Conservation (phyloP, 805 yeast genomes). For the Candida anglica region DNA sequence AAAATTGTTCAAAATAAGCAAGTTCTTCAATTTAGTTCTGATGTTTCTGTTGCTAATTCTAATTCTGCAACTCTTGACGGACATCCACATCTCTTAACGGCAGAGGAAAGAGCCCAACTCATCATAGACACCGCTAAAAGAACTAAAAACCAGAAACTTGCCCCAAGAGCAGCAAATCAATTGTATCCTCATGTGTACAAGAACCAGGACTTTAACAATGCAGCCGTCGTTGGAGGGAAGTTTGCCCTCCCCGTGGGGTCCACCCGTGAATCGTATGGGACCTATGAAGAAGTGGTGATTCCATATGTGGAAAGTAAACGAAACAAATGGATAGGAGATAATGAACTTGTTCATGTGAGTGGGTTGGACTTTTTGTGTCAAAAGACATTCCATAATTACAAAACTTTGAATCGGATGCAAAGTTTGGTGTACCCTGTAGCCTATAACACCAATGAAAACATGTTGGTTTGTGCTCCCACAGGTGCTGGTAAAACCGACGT, state of each 20-base stretch:
- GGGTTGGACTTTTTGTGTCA: slow-evolving; percentile 76
- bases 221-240: slow-evolving; percentile 79
- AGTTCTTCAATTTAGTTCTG: slow-evolving; percentile 5
- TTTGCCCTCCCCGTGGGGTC: slow-evolving; percentile 81
- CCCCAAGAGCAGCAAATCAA: slow-evolving; percentile 41
- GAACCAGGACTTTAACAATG: slow-evolving; percentile 59
- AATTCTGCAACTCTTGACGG: slow-evolving; percentile 10
- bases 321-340: slow-evolving; percentile 39
- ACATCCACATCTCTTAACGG: slow-evolving; percentile 33
- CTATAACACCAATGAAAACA: slow-evolving; percentile 87
- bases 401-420: slow-evolving; percentile 80
- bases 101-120: slow-evolving; percentile 52
- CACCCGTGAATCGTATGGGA: slow-evolving; percentile 53
- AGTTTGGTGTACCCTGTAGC: slow-evolving; percentile 90
- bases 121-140: slow-evolving; percentile 46
- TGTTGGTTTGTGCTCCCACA: slow-evolving; percentile 96
- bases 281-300: slow-evolving; percentile 76
- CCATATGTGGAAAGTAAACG: slow-evolving; percentile 62
- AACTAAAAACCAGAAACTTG: slow-evolving; percentile 47
- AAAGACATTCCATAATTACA: slow-evolving; percentile 79
- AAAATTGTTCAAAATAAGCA: slow-evolving; percentile 49
- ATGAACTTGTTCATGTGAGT: slow-evolving; percentile 49
- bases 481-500: slow-evolving; percentile 98
- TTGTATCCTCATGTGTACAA: slow-evolving; percentile 87
- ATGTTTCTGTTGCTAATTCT: slow-evolving; percentile 4